Evolutionary conservation across 495 filamentous ascomycete species (phyloP), one percentile per base, ranked within the genome.

Genomic region (Daldinia caldariorum): DNA sequence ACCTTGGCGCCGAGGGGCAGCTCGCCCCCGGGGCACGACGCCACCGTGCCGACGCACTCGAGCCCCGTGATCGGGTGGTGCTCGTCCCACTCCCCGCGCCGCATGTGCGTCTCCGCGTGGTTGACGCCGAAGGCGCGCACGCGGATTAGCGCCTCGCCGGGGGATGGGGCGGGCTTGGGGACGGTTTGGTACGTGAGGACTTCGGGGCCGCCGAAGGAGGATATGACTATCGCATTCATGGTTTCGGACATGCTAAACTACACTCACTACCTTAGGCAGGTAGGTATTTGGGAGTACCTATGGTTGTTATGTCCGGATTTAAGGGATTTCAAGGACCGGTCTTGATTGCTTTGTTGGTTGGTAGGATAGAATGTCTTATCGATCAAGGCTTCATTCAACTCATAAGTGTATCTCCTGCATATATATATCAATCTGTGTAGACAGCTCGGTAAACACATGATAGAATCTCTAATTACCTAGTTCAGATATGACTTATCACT

Each of bases 51-150:
- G 49, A 83, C 83, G 66, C 83, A 84, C 66, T 86, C 83, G 29
- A 84, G 67, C 2, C 83, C 83, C 41, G 69, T 80, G 54, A 84
- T 78, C 16, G 79, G 79, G 51, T 77, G 78, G 66, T 71, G 81
- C 51, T 83, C 83, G 60, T 73, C 79, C 83, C 82, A 84, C 74
- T 85, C 82, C n/a, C 83, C 83, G 57, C 26, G 76, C 76, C 83
- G 80, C 83, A 84, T 83, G 73, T 83, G 80, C 77, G 81, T 82
- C 67, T 85, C 82, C n/a, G 82, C 82, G 70, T 83, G 81, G 63
- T 86, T 84, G 45, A 84, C 53, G 8, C 83, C 83, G 63, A 85
- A 84, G 34, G 34, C 34, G 6, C 34, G 34, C 6, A 35, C 34
- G 34, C 34, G 34, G 34, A 85, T 80, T 0, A 82, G 47, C 0